Evolutionary conservation across 1,284 basidiomycete genomes (phyloP).

Genomic region (Sanghuangporus baumii): DNA sequence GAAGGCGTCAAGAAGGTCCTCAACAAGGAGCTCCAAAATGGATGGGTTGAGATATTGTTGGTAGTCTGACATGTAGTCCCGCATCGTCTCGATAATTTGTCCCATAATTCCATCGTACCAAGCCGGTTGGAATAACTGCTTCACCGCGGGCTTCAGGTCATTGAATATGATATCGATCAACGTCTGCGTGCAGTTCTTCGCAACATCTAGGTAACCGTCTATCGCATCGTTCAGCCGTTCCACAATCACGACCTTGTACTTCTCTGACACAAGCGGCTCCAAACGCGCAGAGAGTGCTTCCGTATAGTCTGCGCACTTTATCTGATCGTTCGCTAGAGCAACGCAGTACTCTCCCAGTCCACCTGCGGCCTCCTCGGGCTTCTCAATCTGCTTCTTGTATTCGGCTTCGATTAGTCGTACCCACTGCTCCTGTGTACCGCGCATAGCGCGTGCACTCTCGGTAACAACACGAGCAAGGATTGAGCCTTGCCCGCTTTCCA

Average conservation of each 20-base stretch:
- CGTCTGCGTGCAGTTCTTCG: slow-evolving; percentile 93
- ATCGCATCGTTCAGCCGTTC: slow-evolving; percentile 93
- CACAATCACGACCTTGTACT: slow-evolving; percentile 81
- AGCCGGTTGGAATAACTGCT: slow-evolving; percentile 74
- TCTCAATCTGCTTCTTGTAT: slow-evolving; percentile 82
- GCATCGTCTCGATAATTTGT: slow-evolving; percentile 92
- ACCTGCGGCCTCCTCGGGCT: slow-evolving; percentile 82
- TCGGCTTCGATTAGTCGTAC: slow-evolving; percentile 79
- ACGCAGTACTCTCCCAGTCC: slow-evolving; percentile 96
- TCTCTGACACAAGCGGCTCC: slow-evolving; percentile 89
- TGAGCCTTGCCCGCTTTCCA: slow-evolving; percentile 92
- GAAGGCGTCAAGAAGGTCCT: slow-evolving; percentile 91
- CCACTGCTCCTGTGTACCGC: slow-evolving; percentile 88
- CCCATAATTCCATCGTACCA: slow-evolving; percentile 89
- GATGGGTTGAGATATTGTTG: slow-evolving; percentile 87
- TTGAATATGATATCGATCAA: slow-evolving; percentile 95
- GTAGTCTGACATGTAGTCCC: slow-evolving; percentile 93
- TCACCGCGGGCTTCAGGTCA: slow-evolving; percentile 87
- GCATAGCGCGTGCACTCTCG: slow-evolving; percentile 89
- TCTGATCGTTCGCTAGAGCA: slow-evolving; percentile 97
- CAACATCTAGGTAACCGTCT: slow-evolving; percentile 97
- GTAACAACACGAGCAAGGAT: slow-evolving; percentile 89
- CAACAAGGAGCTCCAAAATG: slow-evolving; percentile 87
- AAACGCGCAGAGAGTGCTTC: slow-evolving; percentile 83
- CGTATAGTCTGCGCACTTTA: slow-evolving; percentile 92